A percentile compares a stretch with the other conserved stretches of the same genome.
Evolutionary conservation across 441 rosid species (phyloP).

Genomic region (Mallotus japonicus): DNA sequence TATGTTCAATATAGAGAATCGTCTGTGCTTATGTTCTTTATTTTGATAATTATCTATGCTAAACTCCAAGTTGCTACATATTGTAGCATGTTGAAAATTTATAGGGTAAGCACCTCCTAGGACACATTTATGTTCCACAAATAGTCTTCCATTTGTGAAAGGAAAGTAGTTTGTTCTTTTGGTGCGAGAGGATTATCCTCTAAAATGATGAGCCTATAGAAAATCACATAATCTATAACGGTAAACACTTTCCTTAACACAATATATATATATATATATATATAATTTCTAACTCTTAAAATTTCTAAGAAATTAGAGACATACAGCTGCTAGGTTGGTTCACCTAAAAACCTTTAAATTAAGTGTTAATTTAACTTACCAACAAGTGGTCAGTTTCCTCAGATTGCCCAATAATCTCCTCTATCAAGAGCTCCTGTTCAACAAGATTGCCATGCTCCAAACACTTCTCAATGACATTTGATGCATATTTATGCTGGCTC

Average conservation of each 20-base stretch:
- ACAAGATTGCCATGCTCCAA: slow-evolving; percentile 47
- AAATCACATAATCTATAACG: background rate
- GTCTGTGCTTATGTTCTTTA: background rate
- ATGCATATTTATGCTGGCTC: slow-evolving; percentile 72
- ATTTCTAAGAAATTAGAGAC: background rate
- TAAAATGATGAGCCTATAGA: background rate
- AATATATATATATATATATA: slow-evolving; percentile 10
- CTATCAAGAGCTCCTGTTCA: slow-evolving; percentile 52
- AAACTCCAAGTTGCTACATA: background rate
- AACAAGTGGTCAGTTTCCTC: slow-evolving; percentile 55
- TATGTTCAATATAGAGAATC: background rate
- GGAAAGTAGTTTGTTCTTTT: background rate
- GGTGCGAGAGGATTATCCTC: background rate
- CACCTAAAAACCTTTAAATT: background rate
- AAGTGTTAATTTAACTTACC: slow-evolving; percentile 35
- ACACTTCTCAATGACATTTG: slow-evolving; percentile 74
- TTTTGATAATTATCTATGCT: background rate
- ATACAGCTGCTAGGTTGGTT: background rate
- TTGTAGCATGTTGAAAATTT: background rate
- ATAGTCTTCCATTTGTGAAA: background rate
- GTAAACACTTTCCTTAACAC: slow-evolving; percentile 23
- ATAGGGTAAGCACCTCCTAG: slow-evolving; percentile 1
- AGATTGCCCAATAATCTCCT: slow-evolving; percentile 50
- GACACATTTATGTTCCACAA: background rate
- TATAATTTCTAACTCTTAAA: too few species aligned